phyloP scores from a whole-genome alignment of 148 eudicot species.

The Camellia sinensis region DNA sequence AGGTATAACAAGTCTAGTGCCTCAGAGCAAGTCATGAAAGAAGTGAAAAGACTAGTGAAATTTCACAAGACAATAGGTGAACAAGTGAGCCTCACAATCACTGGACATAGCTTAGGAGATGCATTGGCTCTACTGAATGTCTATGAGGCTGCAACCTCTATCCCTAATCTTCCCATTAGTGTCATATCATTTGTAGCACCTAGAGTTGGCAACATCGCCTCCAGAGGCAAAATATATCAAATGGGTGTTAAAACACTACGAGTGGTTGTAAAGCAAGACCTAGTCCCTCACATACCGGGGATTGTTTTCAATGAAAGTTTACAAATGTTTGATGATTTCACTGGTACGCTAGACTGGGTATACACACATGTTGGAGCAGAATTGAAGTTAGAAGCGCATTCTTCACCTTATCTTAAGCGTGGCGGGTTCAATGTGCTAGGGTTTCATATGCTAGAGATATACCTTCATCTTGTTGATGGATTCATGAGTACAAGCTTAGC shows the following conservation, averaged over 20 bases:
- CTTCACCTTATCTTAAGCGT: conserved; percentile 60
- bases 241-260: conserved; percentile 62
- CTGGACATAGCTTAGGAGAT: conserved; percentile 89
- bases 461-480: conserved; percentile 66
- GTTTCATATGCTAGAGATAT: conserved; percentile 66
- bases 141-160: conserved; percentile 52
- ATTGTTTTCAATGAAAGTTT: conserved; percentile 57
- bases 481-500: conserved; percentile 32
- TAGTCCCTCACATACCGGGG: conserved; percentile 71
- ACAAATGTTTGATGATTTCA: conserved; percentile 55
- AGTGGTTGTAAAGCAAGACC: conserved; percentile 55
- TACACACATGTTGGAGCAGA: conserved; percentile 74
- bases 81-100: conserved; percentile 69
- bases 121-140: conserved; percentile 66
- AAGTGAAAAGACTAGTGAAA: conserved; percentile 37
- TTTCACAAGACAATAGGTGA: conserved; percentile 43
- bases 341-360: conserved; percentile 58
- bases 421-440: conserved; percentile 56
- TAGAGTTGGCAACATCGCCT: conserved; percentile 68
- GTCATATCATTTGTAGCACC: conserved; percentile 76
- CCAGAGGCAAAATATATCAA: conserved; percentile 51
- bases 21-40: conserved; percentile 63
- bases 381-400: conserved; percentile 48
- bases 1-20: conserved; percentile 67
- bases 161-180: conserved; percentile 44